Base-by-base conservation (phyloP, 257 asterid genomes). In the Mentha longifolia region DNA sequence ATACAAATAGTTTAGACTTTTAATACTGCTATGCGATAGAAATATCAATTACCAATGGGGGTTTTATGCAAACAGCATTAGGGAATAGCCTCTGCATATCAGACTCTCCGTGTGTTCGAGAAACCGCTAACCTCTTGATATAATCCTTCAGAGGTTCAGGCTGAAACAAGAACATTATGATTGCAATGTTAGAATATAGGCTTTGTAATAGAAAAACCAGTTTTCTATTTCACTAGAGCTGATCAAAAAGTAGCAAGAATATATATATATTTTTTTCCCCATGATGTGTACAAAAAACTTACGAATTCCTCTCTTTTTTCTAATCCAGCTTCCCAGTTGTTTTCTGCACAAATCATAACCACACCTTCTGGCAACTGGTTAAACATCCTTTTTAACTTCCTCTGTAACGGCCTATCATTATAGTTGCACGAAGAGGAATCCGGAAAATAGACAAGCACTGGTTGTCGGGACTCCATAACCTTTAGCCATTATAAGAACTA, bases 321-420 rank as follows among this genome's bases (percentile, higher is more conserved):
- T 35, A 82, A 65, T 51, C 83, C 90, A 47, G 78, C 65, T 83
- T 84, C 89, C 50, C 77, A 70, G 73, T 84, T 86, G 81, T 88
- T 84, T 71, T 85, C 88, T 39, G 91, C 92, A 33, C 96, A 87
- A 77, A 91, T 87, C 74, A 89, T 58, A 54, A 89, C 84, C 51
- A 84, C 78, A 13, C 89, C 85, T 68, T 89, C 87, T 31, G 83
- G 61, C 78, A 87, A 77, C 67, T 75, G 79, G 73, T 87, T 89
- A 64, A 91, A 83, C 85, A 89, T 87, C 75, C 84, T 88, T 71
- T 73, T 72, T 74, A 82, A 78, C 74, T 84, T 85, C 50, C 25
- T 3, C 2, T 2, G 11, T 13, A 58, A 30, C 6, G 0, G 63
- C 7, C 13, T 6, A 15, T 14, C 13, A 0, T 25, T 7, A 14